Conservation (phyloP, 257 asterid species). For the Phtheirospermum japonicum region DNA sequence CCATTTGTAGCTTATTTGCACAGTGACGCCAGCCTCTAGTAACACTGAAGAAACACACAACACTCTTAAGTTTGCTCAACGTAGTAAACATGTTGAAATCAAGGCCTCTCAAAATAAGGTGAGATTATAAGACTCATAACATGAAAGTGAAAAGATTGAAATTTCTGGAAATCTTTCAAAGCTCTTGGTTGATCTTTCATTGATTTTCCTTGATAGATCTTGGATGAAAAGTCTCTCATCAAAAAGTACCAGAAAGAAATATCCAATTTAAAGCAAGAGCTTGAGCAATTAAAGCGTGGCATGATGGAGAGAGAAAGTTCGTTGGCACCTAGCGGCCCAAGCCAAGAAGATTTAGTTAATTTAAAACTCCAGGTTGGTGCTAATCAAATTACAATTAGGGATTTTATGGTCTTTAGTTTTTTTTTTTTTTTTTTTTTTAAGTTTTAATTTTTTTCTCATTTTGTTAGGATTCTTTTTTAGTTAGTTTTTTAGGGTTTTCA, state of each 20-base stretch:
- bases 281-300: slow-evolving; percentile 70
- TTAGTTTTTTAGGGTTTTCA: too few species aligned
- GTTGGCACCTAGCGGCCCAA: slow-evolving; percentile 34
- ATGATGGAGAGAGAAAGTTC: slow-evolving; percentile 61
- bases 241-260: slow-evolving; percentile 86
- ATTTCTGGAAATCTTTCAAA: slow-evolving; percentile 3
- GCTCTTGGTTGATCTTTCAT: slow-evolving; percentile 20
- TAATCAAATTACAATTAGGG: neutral
- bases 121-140: slow-evolving; percentile 19
- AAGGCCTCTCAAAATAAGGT: slow-evolving; percentile 74
- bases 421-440: too few species aligned
- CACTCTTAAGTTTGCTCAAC: slow-evolving; percentile 77
- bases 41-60: slow-evolving; percentile 79
- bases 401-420: too few species aligned
- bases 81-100: slow-evolving; percentile 72
- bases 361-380: slow-evolving; percentile 68
- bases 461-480: too few species aligned
- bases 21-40: slow-evolving; percentile 81
- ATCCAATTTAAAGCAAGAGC: slow-evolving; percentile 73
- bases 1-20: slow-evolving; percentile 70
- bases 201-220: slow-evolving; percentile 43
- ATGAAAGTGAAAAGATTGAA: slow-evolving; percentile 10
- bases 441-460: too few species aligned
- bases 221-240: slow-evolving; percentile 87
- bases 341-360: slow-evolving; percentile 71